Conservation (phyloP, 208 protist species). For the Acanthamoeba sp. region DNA sequence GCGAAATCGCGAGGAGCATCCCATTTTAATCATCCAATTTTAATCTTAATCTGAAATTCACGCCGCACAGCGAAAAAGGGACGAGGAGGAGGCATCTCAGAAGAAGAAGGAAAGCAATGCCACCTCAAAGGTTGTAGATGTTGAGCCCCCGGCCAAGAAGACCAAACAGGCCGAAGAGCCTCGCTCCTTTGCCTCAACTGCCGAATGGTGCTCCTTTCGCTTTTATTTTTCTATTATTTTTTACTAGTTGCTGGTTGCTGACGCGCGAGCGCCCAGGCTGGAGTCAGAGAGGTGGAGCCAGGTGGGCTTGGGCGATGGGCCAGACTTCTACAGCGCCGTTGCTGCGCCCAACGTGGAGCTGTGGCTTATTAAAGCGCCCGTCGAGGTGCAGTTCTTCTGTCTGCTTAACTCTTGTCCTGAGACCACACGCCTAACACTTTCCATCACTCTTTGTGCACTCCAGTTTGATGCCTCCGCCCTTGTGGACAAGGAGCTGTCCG, state of each 20-base stretch:
- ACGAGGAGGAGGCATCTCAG: not conserved
- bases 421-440: no score
- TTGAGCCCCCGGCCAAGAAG: not conserved
- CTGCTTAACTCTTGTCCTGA: no score
- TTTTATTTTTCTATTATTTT: slow-evolving; percentile 26
- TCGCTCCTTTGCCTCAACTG: not conserved
- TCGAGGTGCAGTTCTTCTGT: not conserved
- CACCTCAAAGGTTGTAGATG: not conserved
- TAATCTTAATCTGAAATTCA: not conserved
- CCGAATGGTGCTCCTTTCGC: not conserved
- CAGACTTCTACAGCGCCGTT: not conserved
- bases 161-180: slow-evolving; percentile 7
- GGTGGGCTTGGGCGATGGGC: not conserved
- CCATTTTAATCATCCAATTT: not conserved
- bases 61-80: not conserved
- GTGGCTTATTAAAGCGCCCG: slow-evolving; percentile 5
- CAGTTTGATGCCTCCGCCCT: slow-evolving; percentile 8
- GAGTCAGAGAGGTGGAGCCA: not conserved
- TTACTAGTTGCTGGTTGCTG: not conserved
- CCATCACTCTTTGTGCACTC: not conserved
- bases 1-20: no score
- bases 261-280: no score
- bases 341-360: not conserved
- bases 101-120: not conserved
- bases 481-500: not conserved